Conservation (phyloP, 129 eudicot species). For the Centella asiatica region DNA sequence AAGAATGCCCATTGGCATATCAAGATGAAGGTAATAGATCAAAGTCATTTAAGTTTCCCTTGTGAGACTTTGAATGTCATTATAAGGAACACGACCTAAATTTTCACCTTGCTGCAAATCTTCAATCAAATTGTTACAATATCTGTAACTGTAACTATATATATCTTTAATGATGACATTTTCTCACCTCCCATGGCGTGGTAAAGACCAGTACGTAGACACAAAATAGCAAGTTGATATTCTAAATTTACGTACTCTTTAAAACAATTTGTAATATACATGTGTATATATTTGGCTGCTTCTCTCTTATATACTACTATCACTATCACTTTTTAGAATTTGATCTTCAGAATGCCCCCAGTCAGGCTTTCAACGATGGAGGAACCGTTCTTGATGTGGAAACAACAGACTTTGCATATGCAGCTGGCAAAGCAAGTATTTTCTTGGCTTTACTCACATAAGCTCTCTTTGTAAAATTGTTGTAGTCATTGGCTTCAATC, state of each 20-base stretch:
- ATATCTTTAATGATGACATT: too few relatives aligned
- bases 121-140: too few relatives aligned
- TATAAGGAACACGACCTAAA: too few relatives aligned
- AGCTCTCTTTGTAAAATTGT: conserved; percentile 82
- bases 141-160: too few relatives aligned
- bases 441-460: conserved; percentile 83
- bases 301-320: not conserved
- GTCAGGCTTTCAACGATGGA: conserved; percentile 22
- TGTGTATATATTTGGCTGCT: not conserved
- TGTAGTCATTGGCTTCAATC: conserved; percentile 89
- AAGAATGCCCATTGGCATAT: too few relatives aligned
- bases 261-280: conserved; percentile 4
- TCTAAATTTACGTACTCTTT: not conserved
- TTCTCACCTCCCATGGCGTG: too few relatives aligned
- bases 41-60: too few relatives aligned
- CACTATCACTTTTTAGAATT: too few relatives aligned
- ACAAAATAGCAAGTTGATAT: not conserved
- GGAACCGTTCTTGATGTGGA: conserved; percentile 43
- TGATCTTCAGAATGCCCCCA: not conserved
- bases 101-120: too few relatives aligned
- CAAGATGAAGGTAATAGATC: too few relatives aligned
- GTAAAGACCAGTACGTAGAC: too few relatives aligned
- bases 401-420: conserved; percentile 74
- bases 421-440: conserved; percentile 62
- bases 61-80: too few relatives aligned